phyloP scores from a whole-genome alignment of 805 yeast genomes.

The Priceomyces medius region DNA sequence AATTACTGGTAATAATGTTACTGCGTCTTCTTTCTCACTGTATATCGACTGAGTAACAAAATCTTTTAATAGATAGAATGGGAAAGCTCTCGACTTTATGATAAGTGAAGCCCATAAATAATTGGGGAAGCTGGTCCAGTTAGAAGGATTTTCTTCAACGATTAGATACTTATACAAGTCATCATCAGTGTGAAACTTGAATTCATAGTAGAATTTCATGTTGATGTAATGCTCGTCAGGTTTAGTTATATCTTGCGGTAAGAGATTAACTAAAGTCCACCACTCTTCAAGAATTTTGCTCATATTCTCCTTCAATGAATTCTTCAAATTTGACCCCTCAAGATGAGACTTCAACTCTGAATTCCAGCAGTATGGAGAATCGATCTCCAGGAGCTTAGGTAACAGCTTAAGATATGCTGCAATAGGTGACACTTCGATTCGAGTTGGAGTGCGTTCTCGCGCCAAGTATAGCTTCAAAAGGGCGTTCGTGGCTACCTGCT shows the following conservation, averaged over 20 bases:
- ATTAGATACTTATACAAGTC: constrained; percentile 32
- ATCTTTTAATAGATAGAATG: constrained; percentile 55
- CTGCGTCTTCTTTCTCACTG: constrained; percentile 40
- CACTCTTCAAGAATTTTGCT: constrained; percentile 58
- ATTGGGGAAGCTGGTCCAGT: constrained; percentile 66
- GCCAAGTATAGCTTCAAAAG: constrained; percentile 37
- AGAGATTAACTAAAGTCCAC: constrained; percentile 39
- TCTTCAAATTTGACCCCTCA: constrained; percentile 69
- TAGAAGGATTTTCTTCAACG: constrained; percentile 20
- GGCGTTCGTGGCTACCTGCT: constrained; percentile 23
- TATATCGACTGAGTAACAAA: constrained; percentile 22
- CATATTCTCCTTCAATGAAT: constrained; percentile 49
- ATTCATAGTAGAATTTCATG: constrained; percentile 44
- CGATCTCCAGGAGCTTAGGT: constrained; percentile 40
- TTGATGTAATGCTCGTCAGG: constrained; percentile 38
- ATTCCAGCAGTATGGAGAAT: constrained; percentile 70
- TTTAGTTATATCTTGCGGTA: constrained; percentile 29
- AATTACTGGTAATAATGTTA: constrained; percentile 73
- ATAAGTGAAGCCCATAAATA: constrained; percentile 77
- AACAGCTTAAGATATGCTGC: constrained; percentile 30
- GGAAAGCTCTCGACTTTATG: constrained; percentile 78
- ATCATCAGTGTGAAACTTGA: constrained; percentile 37
- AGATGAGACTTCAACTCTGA: constrained; percentile 49
- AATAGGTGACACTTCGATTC: constrained; percentile 20
- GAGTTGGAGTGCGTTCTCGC: constrained; percentile 21